Conservation (phyloP, 176 grass and related monocot genomes). For the Ensete glaucum region DNA sequence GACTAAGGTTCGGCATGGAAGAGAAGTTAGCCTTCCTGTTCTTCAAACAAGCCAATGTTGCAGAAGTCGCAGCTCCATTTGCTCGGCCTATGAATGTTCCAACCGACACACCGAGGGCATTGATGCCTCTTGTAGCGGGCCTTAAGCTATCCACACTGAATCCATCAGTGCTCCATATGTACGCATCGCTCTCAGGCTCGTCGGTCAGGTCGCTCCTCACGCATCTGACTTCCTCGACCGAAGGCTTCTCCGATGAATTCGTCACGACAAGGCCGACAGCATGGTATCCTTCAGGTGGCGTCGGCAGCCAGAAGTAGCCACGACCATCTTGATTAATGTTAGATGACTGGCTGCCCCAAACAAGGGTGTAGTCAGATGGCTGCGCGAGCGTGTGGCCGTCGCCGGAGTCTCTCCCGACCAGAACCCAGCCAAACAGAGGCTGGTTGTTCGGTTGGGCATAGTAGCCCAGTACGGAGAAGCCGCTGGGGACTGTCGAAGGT, state of each 20-base stretch:
- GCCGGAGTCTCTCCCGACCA: conserved; percentile 31
- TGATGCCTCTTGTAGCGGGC: too few relatives aligned
- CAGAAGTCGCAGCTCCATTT: too few relatives aligned
- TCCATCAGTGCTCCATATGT: conserved; percentile 31
- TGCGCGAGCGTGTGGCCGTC: conserved; percentile 13
- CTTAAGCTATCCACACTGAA: too few relatives aligned
- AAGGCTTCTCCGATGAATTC: conserved; percentile 32
- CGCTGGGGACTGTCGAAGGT: conserved; percentile 35
- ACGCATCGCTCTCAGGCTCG: conserved; percentile 33
- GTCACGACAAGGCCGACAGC: conserved; percentile 41
- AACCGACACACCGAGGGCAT: too few relatives aligned
- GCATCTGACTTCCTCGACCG: conserved; percentile 32
- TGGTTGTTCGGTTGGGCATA: conserved; percentile 68
- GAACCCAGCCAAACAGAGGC: conserved; percentile 40
- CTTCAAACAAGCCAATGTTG: too few relatives aligned
- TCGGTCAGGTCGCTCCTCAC: conserved; percentile 64
- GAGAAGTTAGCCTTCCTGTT: too few relatives aligned
- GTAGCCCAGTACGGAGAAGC: conserved; percentile 47
- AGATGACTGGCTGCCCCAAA: conserved; percentile 45
- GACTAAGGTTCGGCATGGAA: too few relatives aligned
- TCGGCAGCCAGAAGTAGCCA: conserved; percentile 56
- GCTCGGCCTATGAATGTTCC: too few relatives aligned
- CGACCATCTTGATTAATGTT: conserved; percentile 23
- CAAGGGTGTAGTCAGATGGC: conserved; percentile 40
- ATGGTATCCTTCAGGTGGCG: conserved; percentile 24